Percentiles rank a stretch among this genome's conserved stretches.
Conservation (phyloP, 2,329 filamentous ascomycete species). For the Colletotrichum filicis region DNA sequence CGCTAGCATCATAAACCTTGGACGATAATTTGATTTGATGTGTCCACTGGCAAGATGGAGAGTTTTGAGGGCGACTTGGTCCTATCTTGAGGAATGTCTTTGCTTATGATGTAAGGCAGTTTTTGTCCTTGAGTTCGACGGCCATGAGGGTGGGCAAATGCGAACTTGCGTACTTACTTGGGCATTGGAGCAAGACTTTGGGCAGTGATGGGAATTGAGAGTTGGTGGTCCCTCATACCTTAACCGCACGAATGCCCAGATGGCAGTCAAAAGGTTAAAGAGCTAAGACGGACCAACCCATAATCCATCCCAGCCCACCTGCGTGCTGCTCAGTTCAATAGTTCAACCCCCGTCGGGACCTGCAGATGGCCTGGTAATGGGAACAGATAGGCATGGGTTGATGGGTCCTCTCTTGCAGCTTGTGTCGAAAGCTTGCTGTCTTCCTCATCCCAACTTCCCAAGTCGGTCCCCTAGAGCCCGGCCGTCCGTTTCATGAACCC, state of each 20-base stretch:
- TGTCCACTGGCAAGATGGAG: background rate
- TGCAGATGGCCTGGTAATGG: background rate
- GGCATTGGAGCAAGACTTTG: background rate
- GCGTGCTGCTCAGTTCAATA: background rate
- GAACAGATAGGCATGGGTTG: conserved; percentile 3
- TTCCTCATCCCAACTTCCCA: conserved; percentile 24
- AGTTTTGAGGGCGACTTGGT: background rate
- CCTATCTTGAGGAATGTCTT: background rate
- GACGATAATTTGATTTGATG: background rate
- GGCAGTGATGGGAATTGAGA: background rate
- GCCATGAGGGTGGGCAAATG: no score
- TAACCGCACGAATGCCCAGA: background rate
- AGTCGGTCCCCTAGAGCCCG: background rate
- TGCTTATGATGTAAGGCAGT: no score
- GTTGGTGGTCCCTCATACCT: background rate
- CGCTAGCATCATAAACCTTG: background rate
- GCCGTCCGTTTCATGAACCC: conserved; percentile 27
- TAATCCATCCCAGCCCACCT: background rate
- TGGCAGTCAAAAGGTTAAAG: background rate
- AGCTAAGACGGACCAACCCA: background rate
- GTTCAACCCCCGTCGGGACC: background rate
- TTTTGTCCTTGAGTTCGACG: no score
- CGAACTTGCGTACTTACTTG: background rate
- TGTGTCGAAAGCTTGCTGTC: conserved; percentile 20
- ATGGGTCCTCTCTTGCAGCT: conserved; percentile 23